Evolutionary conservation across 108 stramenopile species (phyloP), one percentile per base, ranked within the genome.

Genomic region (Cyclotella distinguenda): DNA sequence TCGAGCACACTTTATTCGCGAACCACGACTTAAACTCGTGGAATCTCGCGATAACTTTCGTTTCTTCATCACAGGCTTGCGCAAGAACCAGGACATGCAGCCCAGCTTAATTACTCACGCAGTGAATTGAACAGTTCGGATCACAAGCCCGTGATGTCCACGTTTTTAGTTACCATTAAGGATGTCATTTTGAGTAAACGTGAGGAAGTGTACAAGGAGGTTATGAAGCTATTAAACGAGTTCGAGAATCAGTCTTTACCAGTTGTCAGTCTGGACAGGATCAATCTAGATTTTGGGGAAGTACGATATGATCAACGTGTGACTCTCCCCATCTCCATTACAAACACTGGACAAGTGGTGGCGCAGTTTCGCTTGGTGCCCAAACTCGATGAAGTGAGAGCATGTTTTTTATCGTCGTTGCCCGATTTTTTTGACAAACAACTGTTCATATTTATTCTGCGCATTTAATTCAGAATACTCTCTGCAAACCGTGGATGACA

Each of bases 141-240:
- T 79, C 99, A 99, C 89, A 99, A 98, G 75, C 96, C 99, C 15
- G 98, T 99, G 0, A 86, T 81, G 64, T 95, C 96, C 15, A 84
- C 90, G 40, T 74, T 99, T 38, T 60, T 78, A 6, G 61, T 86
- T 18, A 84, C 83, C 21, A 81, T 97, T 50, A 94, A 94, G 77
- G 85, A 91, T 78, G 88, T 95, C 22, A 79, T 90, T 45, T 48
- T 60, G 43, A 66, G 44, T 19, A 77, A 78, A 66, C 84, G 94
- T 27, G 82, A 84, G 55, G 74, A 68, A 7, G 93, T 97, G 7
- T 90, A 93, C 58, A 59, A 77, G 27, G 87, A 94, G 54, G 86
- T 98, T 1, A 79, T 92, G 75, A 72, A 75, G 54, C 21, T 82
- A 39, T 55, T 95, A 50, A 90, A 92, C 69, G 78, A 80, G 5